phyloP scores from a whole-genome alignment of 108 stramenopile genomes.

The Aurantiochytrium sp. region DNA sequence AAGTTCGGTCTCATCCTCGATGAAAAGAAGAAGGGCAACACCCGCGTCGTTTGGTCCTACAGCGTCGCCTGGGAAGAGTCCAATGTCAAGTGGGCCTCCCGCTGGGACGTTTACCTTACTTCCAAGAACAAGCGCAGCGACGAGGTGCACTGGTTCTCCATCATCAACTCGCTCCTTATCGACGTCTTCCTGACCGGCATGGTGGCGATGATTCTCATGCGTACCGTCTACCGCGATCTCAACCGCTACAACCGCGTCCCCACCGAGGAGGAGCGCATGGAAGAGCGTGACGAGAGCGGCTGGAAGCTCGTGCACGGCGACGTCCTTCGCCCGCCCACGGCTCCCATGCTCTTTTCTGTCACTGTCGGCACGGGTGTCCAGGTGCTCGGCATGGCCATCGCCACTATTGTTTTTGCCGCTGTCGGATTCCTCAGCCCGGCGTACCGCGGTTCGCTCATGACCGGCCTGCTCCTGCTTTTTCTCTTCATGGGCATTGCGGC shows the following conservation, averaged over 20 bases:
- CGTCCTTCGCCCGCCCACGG: conserved; percentile 94
- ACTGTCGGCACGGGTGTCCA: conserved; percentile 87
- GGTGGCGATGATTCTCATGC: conserved; percentile 85
- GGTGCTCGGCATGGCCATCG: conserved; percentile 54
- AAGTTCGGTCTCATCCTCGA: conserved; percentile 40
- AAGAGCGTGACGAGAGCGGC: conserved; percentile 78
- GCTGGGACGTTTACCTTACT: conserved; percentile 94
- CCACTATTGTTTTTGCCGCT: conserved; percentile 71
- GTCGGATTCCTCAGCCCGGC: conserved; percentile 87
- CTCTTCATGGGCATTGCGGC: conserved; percentile 68
- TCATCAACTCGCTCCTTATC: conserved; percentile 87
- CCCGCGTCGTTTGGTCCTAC: conserved; percentile 91
- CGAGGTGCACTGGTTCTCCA: conserved; percentile 94
- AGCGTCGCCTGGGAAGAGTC: conserved; percentile 85
- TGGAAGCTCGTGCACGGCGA: conserved; percentile 99
- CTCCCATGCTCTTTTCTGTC: conserved; percentile 91
- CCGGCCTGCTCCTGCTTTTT: conserved; percentile 74
- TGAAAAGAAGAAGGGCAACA: conserved; percentile 34
- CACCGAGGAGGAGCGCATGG: conserved; percentile 78
- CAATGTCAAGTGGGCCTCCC: conserved; percentile 81
- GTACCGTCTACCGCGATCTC: conserved; percentile 87
- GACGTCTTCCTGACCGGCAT: conserved; percentile 85
- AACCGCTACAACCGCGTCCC: conserved; percentile 83
- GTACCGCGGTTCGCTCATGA: conserved; percentile 84
- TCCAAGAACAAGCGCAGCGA: conserved; percentile 83